Base-by-base conservation (phyloP, 768 basidiomycete species). In the Heimioporus sp. region DNA sequence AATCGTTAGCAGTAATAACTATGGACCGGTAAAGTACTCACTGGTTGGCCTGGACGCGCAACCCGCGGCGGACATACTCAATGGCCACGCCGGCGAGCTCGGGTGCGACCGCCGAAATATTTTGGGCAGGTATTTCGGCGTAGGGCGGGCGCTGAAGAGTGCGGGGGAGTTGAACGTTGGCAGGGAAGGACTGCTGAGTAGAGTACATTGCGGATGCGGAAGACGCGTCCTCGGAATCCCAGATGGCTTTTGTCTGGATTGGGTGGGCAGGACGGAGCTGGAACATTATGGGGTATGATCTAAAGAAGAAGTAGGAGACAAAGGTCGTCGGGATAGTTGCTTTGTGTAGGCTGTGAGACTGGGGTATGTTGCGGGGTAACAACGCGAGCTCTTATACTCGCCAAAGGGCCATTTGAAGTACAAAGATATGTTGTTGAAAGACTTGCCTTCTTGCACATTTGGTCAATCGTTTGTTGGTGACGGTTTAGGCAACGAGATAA, bases 81-180 rank as follows among this genome's bases (percentile, higher is more conserved):
- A 81, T 67, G 5, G 88, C 86, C 11, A 79, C 72, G 17, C 75
- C 75, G 8, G 52, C 67, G 10, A 86, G 69, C 10, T 70, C 73
- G 20, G 81, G 77, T 32, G 80, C 80, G 51, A 81, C 70, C n/a
- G 84, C 77, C 3, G 65, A 61, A 35, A 89, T 58, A 36, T 76
- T 79, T 37, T 82, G 81, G 42, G 75, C 71, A 36, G 81, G 75
- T 37, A 88, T 77, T 51, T 83, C 80, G 37, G 72, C 61, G 56
- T 79, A 84, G 3, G 75, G 68, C 5, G 89, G 87, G 11, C 86
- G 80, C 31, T 79, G 72, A 45, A 91, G 82, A 37, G 74, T 81
- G 49, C 87, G 80, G n/a, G 87, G 89, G 20, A 91, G 80, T 59
- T 88, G 84, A 11, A 90, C 76, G 58, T 65, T 71, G 46, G 58